Evolutionary conservation across 345 rosid species (phyloP).

Genomic region (Viola odorata): DNA sequence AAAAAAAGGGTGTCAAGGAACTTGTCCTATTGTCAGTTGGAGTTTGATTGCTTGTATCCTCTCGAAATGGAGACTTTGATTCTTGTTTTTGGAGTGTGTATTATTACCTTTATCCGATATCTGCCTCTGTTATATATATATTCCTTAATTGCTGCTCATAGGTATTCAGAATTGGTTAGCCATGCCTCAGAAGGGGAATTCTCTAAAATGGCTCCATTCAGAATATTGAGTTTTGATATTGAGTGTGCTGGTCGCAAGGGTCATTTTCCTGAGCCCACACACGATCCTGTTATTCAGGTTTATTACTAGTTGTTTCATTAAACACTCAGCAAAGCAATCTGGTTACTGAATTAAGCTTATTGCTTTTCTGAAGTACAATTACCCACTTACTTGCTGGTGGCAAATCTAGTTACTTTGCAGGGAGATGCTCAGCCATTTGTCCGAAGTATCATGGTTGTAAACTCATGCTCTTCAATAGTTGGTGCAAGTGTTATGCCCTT

Average conservation of each 20-base stretch:
- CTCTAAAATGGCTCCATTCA: constrained; percentile 99
- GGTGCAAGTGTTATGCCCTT: constrained; percentile 94
- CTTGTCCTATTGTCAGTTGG: constrained; percentile 77
- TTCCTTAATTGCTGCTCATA: constrained; percentile 38
- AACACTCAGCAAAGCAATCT: constrained; percentile 4
- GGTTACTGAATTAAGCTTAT: constrained; percentile 6
- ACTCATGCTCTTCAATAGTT: constrained; percentile 85
- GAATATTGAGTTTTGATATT: constrained; percentile 92
- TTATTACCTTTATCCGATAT: not conserved
- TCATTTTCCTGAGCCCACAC: constrained; percentile 96
- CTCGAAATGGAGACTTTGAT: constrained; percentile 2
- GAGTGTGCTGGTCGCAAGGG: constrained; percentile 99
- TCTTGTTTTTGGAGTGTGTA: constrained; percentile 10
- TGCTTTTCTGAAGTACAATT: constrained; percentile 16
- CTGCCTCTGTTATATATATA: not conserved
- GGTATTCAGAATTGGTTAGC: constrained; percentile 79
- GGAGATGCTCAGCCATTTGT: constrained; percentile 84
- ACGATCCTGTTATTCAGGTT: constrained; percentile 99
- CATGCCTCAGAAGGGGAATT: constrained; percentile 84
- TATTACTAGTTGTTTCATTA: constrained; percentile 2
- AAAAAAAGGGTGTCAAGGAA: constrained; percentile 57
- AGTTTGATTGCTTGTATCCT: constrained; percentile 97
- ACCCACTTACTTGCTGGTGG: constrained; percentile 43
- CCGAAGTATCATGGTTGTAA: constrained; percentile 91
- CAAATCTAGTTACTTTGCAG: constrained; percentile 87